Evolutionary conservation across 352 stramenopile species (phyloP).

Genomic region (Thraustotheca clavata): DNA sequence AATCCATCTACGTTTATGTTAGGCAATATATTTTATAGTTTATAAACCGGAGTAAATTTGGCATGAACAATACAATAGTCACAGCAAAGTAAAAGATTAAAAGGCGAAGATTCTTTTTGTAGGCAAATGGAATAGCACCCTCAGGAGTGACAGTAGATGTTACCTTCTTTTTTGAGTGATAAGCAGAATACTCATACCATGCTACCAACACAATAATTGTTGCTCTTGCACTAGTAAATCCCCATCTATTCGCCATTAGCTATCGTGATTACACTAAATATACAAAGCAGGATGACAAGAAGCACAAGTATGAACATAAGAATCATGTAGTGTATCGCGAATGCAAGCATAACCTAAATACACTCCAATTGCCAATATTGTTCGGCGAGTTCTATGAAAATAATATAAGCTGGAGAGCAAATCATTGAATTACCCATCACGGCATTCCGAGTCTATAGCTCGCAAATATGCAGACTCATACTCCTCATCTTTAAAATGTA

Average conservation of each 20-base stretch:
- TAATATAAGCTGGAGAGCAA: background rate
- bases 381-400: background rate
- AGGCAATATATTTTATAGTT: too few relatives aligned
- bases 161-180: background rate
- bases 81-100: background rate
- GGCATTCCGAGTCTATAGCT: constrained; percentile 41
- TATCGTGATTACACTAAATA: background rate
- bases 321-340: background rate
- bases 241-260: background rate
- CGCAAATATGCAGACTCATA: constrained; percentile 75
- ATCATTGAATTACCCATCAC: constrained; percentile 31
- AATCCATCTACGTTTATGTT: constrained; percentile 3
- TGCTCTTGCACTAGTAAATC: background rate
- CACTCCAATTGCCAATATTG: background rate
- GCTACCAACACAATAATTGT: background rate
- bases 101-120: background rate
- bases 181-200: background rate
- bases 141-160: background rate
- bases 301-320: background rate
- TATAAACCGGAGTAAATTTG: constrained; percentile 12
- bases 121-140: background rate
- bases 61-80: background rate
- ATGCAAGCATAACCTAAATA: background rate
- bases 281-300: background rate
- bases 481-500: constrained; percentile 57